Evolutionary conservation across 805 yeast species (phyloP).

Genomic region (Priceomyces melissophilus): DNA sequence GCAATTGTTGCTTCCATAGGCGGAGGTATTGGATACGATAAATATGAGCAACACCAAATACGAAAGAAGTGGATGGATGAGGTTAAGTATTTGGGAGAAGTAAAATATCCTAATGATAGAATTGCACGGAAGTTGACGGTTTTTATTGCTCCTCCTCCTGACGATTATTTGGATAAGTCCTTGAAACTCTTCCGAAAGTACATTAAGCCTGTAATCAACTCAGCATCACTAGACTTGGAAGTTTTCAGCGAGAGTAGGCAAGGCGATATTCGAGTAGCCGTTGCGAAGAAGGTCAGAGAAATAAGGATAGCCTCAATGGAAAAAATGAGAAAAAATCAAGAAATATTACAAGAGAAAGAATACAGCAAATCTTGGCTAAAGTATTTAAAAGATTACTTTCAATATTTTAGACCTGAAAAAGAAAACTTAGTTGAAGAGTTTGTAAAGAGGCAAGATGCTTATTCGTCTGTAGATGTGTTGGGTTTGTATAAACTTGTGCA

Average conservation of each 20-base stretch:
- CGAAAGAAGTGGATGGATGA: constrained; percentile 60
- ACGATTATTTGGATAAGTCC: constrained; percentile 77
- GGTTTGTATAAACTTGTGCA: constrained; percentile 50
- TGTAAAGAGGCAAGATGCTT: constrained; percentile 32
- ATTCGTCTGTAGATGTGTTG: constrained; percentile 45
- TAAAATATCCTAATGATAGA: constrained; percentile 41
- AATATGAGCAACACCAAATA: constrained; percentile 62
- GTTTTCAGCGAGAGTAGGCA: constrained; percentile 75
- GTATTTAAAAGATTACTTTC: constrained; percentile 18
- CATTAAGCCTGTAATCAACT: constrained; percentile 79
- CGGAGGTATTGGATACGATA: constrained; percentile 81
- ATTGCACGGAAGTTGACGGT: constrained; percentile 75
- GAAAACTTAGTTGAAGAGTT: constrained; percentile 26
- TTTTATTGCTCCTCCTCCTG: constrained; percentile 95
- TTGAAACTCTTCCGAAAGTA: constrained; percentile 70
- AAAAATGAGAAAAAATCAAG: constrained; percentile 7
- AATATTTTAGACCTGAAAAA: constrained; percentile 17
- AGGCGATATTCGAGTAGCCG: constrained; percentile 79
- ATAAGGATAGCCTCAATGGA: constrained; percentile 45
- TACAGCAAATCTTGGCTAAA: constrained; percentile 27
- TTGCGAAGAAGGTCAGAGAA: constrained; percentile 78
- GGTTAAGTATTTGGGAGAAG: constrained; percentile 54
- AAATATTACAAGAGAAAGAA: constrained; percentile 3
- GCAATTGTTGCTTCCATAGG: constrained; percentile 57
- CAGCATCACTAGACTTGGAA: constrained; percentile 83